Evolutionary conservation across 148 eudicot genomes (phyloP).

Genomic region (Rhododendron griersonianum): DNA sequence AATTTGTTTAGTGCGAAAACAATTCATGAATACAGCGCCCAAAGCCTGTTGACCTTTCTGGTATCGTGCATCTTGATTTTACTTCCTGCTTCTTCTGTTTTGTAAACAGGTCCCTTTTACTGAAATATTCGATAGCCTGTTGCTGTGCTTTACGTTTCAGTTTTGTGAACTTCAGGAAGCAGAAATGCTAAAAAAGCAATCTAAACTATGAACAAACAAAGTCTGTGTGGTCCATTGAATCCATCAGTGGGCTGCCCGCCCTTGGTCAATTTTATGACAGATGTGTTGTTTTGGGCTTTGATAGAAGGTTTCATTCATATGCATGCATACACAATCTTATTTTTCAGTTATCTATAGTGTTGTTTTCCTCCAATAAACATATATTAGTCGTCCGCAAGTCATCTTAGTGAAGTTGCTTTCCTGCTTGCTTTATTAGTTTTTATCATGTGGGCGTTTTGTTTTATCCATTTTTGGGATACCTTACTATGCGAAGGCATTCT

Average conservation of each 20-base stretch:
- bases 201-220: not conserved
- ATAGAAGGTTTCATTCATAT: not conserved
- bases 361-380: not conserved
- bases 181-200: not conserved
- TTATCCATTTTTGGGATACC: not conserved
- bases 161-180: not conserved
- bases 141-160: not conserved
- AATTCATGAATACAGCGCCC: conserved; percentile 90
- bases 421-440: not conserved
- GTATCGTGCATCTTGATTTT: conserved; percentile 32
- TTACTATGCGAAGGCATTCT: not conserved
- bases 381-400: not conserved
- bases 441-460: not conserved
- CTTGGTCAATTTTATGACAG: not conserved
- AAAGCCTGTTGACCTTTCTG: conserved; percentile 89
- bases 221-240: not conserved
- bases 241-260: not conserved
- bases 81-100: not conserved
- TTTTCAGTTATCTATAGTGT: not conserved
- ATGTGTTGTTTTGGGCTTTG: not conserved
- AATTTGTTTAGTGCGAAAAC: conserved; percentile 98
- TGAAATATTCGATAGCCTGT: not conserved
- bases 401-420: not conserved
- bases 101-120: not conserved
- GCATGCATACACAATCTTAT: not conserved